Conservation (phyloP, 2,329 filamentous ascomycete genomes). For the Ascochyta pisi region DNA sequence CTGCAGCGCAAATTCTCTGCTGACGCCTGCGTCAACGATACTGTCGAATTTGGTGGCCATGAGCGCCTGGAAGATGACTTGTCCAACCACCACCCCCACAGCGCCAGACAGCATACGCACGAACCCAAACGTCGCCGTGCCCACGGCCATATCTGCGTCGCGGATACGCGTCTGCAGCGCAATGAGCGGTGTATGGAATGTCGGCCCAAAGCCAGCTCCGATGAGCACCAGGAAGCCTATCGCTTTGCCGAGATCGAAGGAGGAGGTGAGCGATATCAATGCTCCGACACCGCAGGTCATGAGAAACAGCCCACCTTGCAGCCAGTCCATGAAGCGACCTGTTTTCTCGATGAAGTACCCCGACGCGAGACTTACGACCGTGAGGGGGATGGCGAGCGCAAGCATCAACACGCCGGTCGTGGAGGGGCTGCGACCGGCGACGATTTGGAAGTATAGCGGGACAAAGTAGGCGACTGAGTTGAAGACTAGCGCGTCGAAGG, state of each 20-base stretch:
- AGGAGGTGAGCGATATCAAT: slow-evolving; percentile 32
- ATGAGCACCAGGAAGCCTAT: slow-evolving; percentile 58
- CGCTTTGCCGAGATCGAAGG: slow-evolving; percentile 39
- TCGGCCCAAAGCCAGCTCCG: slow-evolving; percentile 60
- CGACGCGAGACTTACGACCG: slow-evolving; percentile 53
- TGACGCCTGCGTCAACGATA: slow-evolving; percentile 32
- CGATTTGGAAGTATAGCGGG: slow-evolving; percentile 76
- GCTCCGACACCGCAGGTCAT: slow-evolving; percentile 47
- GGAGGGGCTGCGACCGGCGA: slow-evolving; percentile 65
- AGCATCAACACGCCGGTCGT: slow-evolving; percentile 66
- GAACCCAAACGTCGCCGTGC: slow-evolving; percentile 61
- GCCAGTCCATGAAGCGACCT: slow-evolving; percentile 50
- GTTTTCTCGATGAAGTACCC: slow-evolving; percentile 56
- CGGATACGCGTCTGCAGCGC: slow-evolving; percentile 65
- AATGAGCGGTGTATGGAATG: slow-evolving; percentile 63
- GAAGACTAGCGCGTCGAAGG: slow-evolving; percentile 63
- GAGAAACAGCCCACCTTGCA: slow-evolving; percentile 40
- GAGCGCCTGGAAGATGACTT: slow-evolving; percentile 61
- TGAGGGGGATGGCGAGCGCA: slow-evolving; percentile 60
- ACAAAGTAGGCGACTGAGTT: slow-evolving; percentile 74
- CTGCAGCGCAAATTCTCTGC: slow-evolving; percentile 25
- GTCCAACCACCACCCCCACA: slow-evolving; percentile 58
- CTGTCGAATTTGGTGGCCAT: slow-evolving; percentile 58
- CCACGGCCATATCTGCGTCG: slow-evolving; percentile 59
- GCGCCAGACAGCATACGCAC: slow-evolving; percentile 54